Conservation (phyloP, 1,284 basidiomycete genomes). For the Ceratobasidium sp. region DNA sequence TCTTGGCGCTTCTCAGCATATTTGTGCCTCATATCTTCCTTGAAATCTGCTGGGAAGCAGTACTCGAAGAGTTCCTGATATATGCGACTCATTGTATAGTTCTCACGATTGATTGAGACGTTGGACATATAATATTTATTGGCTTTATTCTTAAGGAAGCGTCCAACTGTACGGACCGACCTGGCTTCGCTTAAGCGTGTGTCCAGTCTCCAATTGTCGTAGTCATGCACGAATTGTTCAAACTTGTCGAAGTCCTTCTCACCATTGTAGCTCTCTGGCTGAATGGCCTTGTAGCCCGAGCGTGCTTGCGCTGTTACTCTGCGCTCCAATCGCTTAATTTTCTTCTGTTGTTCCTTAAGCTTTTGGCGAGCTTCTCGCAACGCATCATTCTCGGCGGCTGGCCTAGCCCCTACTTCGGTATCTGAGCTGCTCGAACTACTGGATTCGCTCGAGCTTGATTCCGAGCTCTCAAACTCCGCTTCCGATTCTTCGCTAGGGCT, state of each 20-base stretch:
- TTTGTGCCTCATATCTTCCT: constrained; percentile 50
- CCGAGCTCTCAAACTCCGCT: no score
- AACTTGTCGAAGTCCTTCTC: constrained; percentile 19
- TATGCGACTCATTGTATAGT: constrained; percentile 1
- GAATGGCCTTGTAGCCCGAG: not conserved
- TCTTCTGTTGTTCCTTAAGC: not conserved
- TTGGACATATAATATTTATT: not conserved
- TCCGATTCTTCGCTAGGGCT: no score
- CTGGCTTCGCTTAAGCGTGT: not conserved
- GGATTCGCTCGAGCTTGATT: no score
- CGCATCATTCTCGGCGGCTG: not conserved
- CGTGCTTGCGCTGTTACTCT: not conserved
- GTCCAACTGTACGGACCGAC: not conserved
- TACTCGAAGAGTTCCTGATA: constrained; percentile 58
- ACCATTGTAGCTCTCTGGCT: constrained; percentile 7
- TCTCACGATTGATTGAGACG: not conserved
- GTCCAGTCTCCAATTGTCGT: constrained; percentile 21
- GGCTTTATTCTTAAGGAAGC: constrained; percentile 24
- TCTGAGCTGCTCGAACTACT: no score
- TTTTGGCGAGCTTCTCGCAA: not conserved
- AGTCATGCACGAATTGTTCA: constrained; percentile 22
- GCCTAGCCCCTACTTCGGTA: no score
- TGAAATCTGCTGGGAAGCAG: constrained; percentile 62
- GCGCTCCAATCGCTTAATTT: no score
- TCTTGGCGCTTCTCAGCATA: constrained; percentile 49